Evolutionary conservation across 768 basidiomycete species (phyloP).

Genomic region (Dacryopinax spathularia): DNA sequence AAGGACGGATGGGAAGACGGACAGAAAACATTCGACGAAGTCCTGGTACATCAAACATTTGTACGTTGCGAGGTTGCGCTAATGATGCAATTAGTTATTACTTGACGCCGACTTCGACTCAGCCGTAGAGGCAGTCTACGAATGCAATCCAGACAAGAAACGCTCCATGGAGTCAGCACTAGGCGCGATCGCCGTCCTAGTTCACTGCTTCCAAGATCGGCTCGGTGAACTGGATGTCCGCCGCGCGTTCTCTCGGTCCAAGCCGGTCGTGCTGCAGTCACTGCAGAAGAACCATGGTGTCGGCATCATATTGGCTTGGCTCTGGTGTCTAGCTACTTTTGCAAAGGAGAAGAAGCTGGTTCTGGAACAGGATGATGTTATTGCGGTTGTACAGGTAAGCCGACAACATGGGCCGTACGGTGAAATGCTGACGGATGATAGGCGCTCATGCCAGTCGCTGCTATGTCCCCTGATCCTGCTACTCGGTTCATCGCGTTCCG

Average conservation of each 20-base stretch:
- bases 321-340: not conserved
- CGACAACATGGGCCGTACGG: too few species aligned
- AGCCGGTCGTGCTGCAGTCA: not conserved
- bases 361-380: not conserved
- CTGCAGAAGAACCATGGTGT: not conserved
- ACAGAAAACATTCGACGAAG: not conserved
- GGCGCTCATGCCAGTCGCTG: constrained; percentile 39
- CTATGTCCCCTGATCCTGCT: constrained; percentile 44
- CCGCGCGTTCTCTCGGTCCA: not conserved
- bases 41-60: not conserved
- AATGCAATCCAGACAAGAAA: not conserved
- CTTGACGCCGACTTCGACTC: not conserved
- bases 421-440: not conserved
- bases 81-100: not conserved
- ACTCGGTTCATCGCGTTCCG: constrained; percentile 50
- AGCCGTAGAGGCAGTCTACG: not conserved
- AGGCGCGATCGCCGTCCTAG: not conserved
- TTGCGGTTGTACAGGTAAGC: not conserved
- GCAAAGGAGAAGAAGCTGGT: not conserved
- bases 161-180: not conserved
- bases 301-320: not conserved
- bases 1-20: not conserved
- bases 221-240: not conserved
- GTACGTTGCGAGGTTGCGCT: not conserved
- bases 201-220: not conserved